Conservation (phyloP, 2,329 filamentous ascomycete species). For the Karstenula rhodostoma region DNA sequence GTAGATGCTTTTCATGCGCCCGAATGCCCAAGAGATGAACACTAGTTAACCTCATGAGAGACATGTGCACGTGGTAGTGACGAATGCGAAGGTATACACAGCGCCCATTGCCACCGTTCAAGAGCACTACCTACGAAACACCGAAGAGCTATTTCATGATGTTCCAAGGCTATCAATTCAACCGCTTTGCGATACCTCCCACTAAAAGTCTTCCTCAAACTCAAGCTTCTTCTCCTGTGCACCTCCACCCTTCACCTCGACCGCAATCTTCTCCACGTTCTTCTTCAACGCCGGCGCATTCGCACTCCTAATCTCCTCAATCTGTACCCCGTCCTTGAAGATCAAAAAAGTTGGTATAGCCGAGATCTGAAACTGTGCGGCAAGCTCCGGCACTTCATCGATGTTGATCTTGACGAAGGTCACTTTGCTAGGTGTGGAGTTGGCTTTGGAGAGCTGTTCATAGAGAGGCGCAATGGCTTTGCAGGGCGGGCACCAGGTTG, state of each 20-base stretch:
- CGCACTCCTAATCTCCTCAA: constrained; percentile 41
- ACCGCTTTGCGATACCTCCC: constrained; percentile 46
- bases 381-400: constrained; percentile 59
- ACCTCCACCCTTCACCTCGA: constrained; percentile 20
- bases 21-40: background rate
- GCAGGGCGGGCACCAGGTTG: constrained; percentile 66
- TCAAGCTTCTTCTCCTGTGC: constrained; percentile 16
- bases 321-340: constrained; percentile 42
- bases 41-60: background rate
- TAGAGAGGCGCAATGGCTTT: constrained; percentile 62
- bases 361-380: constrained; percentile 58
- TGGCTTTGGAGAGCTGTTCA: constrained; percentile 59
- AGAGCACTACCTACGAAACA: too few relatives aligned
- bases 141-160: constrained; percentile 8
- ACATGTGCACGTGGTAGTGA: background rate
- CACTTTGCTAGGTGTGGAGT: constrained; percentile 54
- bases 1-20: background rate
- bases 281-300: constrained; percentile 37
- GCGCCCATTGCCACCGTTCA: too few relatives aligned
- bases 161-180: constrained; percentile 32
- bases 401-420: constrained; percentile 65
- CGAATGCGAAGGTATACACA: background rate
- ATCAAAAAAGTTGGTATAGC: constrained; percentile 52
- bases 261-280: constrained; percentile 31
- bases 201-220: constrained; percentile 42